A percentile compares a stretch with the other conserved stretches of the same genome.
Conservation (phyloP, 73 alveolate genomes). For the Paramecium sonneborni region DNA sequence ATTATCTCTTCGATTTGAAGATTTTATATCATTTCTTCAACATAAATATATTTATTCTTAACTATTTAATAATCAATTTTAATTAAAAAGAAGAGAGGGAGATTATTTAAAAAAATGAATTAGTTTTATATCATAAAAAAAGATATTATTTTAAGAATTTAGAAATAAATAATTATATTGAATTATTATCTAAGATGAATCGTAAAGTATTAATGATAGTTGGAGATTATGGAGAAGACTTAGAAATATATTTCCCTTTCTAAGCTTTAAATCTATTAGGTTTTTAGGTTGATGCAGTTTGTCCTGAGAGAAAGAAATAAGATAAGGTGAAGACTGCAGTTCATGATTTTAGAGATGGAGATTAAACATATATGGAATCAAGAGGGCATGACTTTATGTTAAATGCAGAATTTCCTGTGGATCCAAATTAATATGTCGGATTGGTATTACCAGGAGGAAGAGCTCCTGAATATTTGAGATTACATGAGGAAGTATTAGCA, state of each 20-base stretch:
- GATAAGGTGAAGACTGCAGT: conserved; percentile 91
- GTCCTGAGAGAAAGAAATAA: conserved; percentile 88
- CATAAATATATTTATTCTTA: no score
- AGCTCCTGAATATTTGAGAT: conserved; percentile 95
- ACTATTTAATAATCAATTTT: no score
- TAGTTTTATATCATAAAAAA: no score
- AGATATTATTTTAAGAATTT: no score
- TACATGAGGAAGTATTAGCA: conserved; percentile 78
- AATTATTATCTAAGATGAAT: neutral
- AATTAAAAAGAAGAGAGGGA: no score
- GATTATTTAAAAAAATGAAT: no score
- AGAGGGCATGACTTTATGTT: conserved; percentile 85
- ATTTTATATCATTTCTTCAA: no score
- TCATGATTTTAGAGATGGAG: conserved; percentile 86
- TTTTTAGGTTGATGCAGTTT: conserved; percentile 83
- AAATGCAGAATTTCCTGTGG: conserved; percentile 75
- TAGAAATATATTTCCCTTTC: conserved; percentile 87
- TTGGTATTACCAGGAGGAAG: conserved; percentile 95
- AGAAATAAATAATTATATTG: neutral
- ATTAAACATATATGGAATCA: conserved; percentile 86
- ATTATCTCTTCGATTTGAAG: neutral
- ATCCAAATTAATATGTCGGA: conserved; percentile 84
- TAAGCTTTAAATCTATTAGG: conserved; percentile 81
- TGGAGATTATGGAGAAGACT: conserved; percentile 92
- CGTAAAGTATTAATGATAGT: conserved; percentile 77